Conservation (phyloP, 1,284 basidiomycete genomes). For the Papiliotrema flavescens region DNA sequence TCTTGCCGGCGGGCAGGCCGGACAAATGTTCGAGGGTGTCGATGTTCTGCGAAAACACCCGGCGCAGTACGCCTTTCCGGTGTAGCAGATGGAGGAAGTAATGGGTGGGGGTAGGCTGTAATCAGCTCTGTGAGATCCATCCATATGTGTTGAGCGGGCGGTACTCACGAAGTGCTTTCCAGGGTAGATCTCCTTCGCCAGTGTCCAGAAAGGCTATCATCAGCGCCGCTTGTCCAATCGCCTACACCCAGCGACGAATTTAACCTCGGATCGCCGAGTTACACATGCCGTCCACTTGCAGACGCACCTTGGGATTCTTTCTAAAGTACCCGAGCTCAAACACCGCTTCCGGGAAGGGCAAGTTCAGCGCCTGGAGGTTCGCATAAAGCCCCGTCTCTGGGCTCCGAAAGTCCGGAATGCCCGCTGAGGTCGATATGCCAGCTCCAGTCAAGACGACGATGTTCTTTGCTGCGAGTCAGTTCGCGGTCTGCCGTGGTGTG, state of each 20-base stretch:
- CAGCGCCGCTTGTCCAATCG: constrained; percentile 1
- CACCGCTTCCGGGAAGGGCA: constrained; percentile 57
- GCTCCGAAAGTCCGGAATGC: constrained; percentile 51
- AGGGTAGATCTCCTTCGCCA: constrained; percentile 84
- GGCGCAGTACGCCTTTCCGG: constrained; percentile 29
- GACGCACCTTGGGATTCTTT: constrained; percentile 34
- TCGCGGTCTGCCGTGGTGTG: too few species aligned
- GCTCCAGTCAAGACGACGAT: constrained; percentile 54
- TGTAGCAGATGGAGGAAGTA: constrained; percentile 66
- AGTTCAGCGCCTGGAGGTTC: constrained; percentile 53
- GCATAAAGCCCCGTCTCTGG: constrained; percentile 56
- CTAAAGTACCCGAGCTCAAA: constrained; percentile 54
- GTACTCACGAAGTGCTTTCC: constrained; percentile 43
- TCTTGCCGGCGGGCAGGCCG: constrained; percentile 66
- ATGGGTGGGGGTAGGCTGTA: constrained; percentile 75
- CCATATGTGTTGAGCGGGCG: too few species aligned
- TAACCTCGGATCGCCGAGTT: not conserved
- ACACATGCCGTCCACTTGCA: not conserved
- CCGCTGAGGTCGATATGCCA: constrained; percentile 54
- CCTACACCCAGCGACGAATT: too few species aligned
- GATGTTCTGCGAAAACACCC: constrained; percentile 55
- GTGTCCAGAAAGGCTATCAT: constrained; percentile 65
- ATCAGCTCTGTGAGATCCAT: not conserved
- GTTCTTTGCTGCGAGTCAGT: constrained; percentile 24
- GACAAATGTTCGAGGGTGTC: constrained; percentile 88